phyloP scores from a whole-genome alignment of 768 basidiomycete genomes.

The Amanita molliuscula region DNA sequence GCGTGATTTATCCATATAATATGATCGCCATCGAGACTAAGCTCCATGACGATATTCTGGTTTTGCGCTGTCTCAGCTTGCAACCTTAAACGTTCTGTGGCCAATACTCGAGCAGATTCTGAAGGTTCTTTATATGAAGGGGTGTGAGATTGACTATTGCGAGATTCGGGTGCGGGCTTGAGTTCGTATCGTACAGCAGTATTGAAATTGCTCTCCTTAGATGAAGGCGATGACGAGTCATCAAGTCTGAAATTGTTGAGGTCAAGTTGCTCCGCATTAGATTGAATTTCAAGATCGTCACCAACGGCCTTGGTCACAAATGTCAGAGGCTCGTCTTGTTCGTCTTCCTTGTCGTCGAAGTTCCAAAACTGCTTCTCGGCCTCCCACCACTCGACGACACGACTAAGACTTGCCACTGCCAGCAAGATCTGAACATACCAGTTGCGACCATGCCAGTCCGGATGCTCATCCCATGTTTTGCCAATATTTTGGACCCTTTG shows the following conservation, averaged over 20 bases:
- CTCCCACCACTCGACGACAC: conserved; percentile 99
- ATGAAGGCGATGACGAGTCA: conserved; percentile 38
- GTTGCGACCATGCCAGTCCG: conserved; percentile 94
- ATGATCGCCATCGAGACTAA: conserved; percentile 88
- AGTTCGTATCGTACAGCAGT: conserved; percentile 51
- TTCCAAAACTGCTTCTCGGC: conserved; percentile 99
- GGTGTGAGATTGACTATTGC: conserved; percentile 20
- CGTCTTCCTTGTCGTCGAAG: conserved; percentile 86
- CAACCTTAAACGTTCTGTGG: conserved; percentile 77
- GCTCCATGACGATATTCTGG: conserved; percentile 92
- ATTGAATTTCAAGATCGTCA: conserved; percentile 28
- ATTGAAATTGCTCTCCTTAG: conserved; percentile 37
- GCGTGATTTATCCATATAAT: conserved; percentile 96
- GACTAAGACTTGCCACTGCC: conserved; percentile 89
- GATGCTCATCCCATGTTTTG: conserved; percentile 94
- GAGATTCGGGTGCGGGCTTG: conserved; percentile 33
- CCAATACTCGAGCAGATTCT: conserved; percentile 76
- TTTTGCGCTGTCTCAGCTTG: conserved; percentile 94
- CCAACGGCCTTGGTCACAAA: conserved; percentile 90
- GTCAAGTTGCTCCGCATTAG: conserved; percentile 28
- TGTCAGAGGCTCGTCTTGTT: conserved; percentile 82
- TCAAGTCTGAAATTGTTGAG: conserved; percentile 36
- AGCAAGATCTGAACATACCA: conserved; percentile 98
- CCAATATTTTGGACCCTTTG: conserved; percentile 88
- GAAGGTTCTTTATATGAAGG: conserved; percentile 35